A percentile compares a stretch with the other conserved stretches of the same genome.
phyloP scores from a whole-genome alignment of 306 rosid genomes.

The Canavalia gladiata region DNA sequence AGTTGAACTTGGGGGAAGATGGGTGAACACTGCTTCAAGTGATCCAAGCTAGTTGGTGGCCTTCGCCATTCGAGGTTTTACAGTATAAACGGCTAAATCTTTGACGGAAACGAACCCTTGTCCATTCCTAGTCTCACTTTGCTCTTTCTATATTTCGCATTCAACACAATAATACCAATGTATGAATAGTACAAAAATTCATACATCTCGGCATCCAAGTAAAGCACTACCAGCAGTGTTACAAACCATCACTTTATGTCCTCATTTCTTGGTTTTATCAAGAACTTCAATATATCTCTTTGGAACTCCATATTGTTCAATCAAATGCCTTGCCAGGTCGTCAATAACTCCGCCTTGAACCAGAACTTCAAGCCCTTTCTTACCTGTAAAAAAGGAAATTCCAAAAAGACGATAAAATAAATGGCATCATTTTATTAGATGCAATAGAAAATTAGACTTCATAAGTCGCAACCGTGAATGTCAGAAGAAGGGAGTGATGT shows the following conservation, averaged over 20 bases:
- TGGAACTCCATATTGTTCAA: conserved; percentile 91
- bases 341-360: conserved; percentile 91
- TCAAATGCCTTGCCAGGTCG: conserved; percentile 80
- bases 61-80: background rate
- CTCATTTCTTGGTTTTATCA: conserved; percentile 83
- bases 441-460: background rate
- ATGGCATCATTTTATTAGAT: background rate
- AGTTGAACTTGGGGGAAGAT: too few relatives aligned
- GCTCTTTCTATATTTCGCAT: conserved; percentile 21
- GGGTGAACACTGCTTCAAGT: too few relatives aligned
- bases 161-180: background rate
- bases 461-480: background rate
- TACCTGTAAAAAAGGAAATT: conserved; percentile 63
- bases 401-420: background rate
- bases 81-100: background rate
- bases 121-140: conserved; percentile 20
- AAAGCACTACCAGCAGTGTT: conserved; percentile 11
- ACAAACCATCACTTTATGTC: conserved; percentile 15
- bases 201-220: conserved; percentile 23
- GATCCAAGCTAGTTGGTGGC: background rate
- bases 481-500: background rate
- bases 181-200: conserved; percentile 27
- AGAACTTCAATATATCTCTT: conserved; percentile 93
- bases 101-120: conserved; percentile 29
- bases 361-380: conserved; percentile 87